Conservation (phyloP, 1,284 basidiomycete species). For the Malassezia cuniculi region DNA sequence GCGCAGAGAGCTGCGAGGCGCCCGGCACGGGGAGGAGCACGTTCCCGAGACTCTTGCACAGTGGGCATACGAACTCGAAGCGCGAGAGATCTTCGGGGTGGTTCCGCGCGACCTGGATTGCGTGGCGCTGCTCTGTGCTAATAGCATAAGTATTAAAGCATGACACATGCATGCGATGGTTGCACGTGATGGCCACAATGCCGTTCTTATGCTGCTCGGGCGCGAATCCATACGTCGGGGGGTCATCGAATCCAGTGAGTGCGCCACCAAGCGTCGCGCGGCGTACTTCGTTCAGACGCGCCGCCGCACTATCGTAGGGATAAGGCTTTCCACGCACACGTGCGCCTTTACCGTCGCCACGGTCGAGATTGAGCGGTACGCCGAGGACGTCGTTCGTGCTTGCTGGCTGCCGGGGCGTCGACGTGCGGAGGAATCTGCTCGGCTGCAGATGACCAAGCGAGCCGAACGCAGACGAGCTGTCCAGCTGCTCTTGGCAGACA, state of each 20-base stretch:
- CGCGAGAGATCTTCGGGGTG: constrained; percentile 86
- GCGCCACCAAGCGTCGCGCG: too few relatives aligned
- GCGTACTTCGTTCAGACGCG: too few relatives aligned
- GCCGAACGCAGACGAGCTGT: constrained; percentile 63
- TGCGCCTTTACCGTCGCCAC: constrained; percentile 23
- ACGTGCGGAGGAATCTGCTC: constrained; percentile 68
- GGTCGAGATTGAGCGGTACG: constrained; percentile 46
- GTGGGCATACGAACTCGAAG: constrained; percentile 87
- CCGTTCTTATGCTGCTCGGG: constrained; percentile 49
- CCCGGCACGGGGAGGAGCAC: constrained; percentile 68
- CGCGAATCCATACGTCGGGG: too few relatives aligned
- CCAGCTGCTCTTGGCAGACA: constrained; percentile 89
- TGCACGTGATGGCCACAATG: constrained; percentile 76
- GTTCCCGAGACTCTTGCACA: constrained; percentile 97
- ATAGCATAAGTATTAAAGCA: constrained; percentile 84
- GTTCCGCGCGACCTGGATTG: constrained; percentile 75
- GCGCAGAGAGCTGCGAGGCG: constrained; percentile 2
- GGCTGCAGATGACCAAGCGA: constrained; percentile 79
- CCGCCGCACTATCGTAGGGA: background rate
- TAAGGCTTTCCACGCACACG: constrained; percentile 20
- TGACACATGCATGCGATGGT: constrained; percentile 90
- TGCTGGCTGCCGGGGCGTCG: constrained; percentile 55
- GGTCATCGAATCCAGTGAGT: too few relatives aligned
- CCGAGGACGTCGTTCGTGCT: constrained; percentile 63
- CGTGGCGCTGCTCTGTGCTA: constrained; percentile 76